Conservation (phyloP, 2,329 filamentous ascomycete species). For the Elsinoe arachidis region DNA sequence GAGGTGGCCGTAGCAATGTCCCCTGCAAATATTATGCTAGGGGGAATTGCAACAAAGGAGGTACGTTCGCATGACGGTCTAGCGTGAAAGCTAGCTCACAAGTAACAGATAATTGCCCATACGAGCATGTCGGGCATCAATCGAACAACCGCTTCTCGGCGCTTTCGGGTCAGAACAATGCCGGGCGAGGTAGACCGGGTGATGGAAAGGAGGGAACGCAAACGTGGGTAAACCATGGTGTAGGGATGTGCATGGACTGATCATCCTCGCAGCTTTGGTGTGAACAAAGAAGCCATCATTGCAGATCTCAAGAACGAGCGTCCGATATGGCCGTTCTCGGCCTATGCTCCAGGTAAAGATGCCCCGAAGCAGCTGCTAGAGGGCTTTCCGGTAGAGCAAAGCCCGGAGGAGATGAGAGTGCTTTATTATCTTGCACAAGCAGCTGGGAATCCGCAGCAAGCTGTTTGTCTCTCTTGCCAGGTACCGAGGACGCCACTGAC, state of each 20-base stretch:
- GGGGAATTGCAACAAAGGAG: conserved; percentile 57
- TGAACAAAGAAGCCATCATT: conserved; percentile 53
- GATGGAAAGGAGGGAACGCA: conserved; percentile 4
- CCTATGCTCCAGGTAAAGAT: conserved; percentile 70
- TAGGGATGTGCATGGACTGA: conserved; percentile 15
- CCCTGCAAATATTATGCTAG: conserved; percentile 58
- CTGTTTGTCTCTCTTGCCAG: conserved; percentile 32
- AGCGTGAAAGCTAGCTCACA: conserved; percentile 35
- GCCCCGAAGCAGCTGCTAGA: conserved; percentile 78
- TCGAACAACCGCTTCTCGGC: conserved; percentile 50
- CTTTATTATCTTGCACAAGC: conserved; percentile 58
- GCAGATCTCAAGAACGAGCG: conserved; percentile 60
- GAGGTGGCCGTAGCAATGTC: conserved; percentile 8
- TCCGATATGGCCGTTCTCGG: conserved; percentile 78
- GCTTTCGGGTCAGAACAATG: conserved; percentile 30
- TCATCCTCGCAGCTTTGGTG: conserved; percentile 37
- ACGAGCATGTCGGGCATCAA: conserved; percentile 47
- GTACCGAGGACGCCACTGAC: background rate
- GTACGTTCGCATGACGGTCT: conserved; percentile 33
- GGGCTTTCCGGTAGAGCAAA: conserved; percentile 69
- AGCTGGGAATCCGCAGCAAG: conserved; percentile 50
- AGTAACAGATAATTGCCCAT: conserved; percentile 47
- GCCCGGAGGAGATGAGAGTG: conserved; percentile 76
- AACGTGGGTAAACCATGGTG: conserved; percentile 14
- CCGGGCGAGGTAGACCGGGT: conserved; percentile 17